Evolutionary conservation across 75 land plant species (phyloP), one percentile per base, ranked within the genome.

Genomic region (Cupressus sempervirens): DNA sequence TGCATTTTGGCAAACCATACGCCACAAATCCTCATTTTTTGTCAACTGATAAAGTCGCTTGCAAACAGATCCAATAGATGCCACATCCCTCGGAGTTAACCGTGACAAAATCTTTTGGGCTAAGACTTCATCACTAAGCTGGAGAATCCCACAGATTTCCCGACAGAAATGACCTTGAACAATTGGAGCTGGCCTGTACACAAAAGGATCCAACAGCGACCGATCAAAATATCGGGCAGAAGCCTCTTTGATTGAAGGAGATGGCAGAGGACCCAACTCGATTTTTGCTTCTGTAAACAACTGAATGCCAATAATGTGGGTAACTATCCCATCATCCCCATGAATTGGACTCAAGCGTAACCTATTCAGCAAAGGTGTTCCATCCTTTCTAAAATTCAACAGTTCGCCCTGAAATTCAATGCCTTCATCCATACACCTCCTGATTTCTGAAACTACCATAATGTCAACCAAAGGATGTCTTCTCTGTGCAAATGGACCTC

Each of bases 381-480:
- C 97, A 87, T 95, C 97, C 84, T 94, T 95, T 12, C 92, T 83
- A 84, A 95, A 95, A 84, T 95, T 95, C 45, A 95, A 90, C 16
- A 95, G 88, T 88, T 95, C 96, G 32, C 97, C 96, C 79, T 87
- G 93, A 85, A 95, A 95, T 79, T 93, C 97, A 16, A 86, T 20
- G 3, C 96, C 96, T 80, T 91, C 89, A 74, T 91, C 93, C 41
- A 96, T 91, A 84, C 98, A 96, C 85, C 93, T 88, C 70, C 92
- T 88, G 52, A 96, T 93, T 86, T 93, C 94, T 50, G 93, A 88
- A 85, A 96, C 93, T 58, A 91, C 93, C 83, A 88, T 87, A 56
- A 94, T 91, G 88, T 96, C 98, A 30, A 96, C 98, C 81, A 96
- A 82, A 26, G 98, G 94, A 81, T 96, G 97, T 72, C 97, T 41